These are phyloP conservation scores for Helminthosporium solani DNA, from an alignment of 2,329 filamentous ascomycete species.

Conservation along the genomic window DNA sequence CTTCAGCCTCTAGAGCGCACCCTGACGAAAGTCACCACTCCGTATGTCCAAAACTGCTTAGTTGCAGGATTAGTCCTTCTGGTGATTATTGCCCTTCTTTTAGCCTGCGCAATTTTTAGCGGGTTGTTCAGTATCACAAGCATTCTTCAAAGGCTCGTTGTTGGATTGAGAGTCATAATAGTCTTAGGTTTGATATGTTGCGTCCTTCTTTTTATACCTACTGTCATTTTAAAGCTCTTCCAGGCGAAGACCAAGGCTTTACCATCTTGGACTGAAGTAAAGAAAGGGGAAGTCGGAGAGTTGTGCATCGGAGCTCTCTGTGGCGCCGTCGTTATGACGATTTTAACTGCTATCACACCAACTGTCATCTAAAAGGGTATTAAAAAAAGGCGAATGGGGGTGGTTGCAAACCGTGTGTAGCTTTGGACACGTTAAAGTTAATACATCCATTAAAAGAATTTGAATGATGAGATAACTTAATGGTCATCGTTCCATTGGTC, in stretches of 20 bases:
- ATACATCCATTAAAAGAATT: no score
- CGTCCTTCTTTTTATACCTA: conserved; percentile 3
- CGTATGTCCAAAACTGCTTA: conserved; percentile 2
- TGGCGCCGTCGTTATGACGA: conserved; percentile 4
- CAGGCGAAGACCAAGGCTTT: conserved; percentile 1
- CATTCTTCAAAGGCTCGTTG: conserved; percentile 2
- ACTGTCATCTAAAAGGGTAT: conserved; percentile 6
- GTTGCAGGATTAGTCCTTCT: conserved; percentile 1
- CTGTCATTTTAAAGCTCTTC: background rate
- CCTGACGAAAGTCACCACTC: conserved; percentile 1
- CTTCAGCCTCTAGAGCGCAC: conserved; percentile 3
- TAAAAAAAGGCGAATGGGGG: background rate
- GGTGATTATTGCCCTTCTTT: conserved; percentile 5
- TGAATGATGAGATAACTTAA: no score
- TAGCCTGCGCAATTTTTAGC: conserved; percentile 1
- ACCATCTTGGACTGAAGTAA: conserved; percentile 4
- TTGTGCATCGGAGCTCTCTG: conserved; percentile 2
- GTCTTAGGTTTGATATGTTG: background rate
- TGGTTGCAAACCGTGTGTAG: conserved; percentile 1
- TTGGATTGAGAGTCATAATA: conserved; percentile 2
- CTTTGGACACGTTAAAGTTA: no score
- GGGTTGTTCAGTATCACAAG: conserved; percentile 2
- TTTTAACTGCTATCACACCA: conserved; percentile 2
- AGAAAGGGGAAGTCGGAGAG: background rate
- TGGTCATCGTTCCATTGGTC: no score